Base-by-base conservation (phyloP, 2,329 filamentous ascomycete genomes). In the Epichloe scottii region DNA sequence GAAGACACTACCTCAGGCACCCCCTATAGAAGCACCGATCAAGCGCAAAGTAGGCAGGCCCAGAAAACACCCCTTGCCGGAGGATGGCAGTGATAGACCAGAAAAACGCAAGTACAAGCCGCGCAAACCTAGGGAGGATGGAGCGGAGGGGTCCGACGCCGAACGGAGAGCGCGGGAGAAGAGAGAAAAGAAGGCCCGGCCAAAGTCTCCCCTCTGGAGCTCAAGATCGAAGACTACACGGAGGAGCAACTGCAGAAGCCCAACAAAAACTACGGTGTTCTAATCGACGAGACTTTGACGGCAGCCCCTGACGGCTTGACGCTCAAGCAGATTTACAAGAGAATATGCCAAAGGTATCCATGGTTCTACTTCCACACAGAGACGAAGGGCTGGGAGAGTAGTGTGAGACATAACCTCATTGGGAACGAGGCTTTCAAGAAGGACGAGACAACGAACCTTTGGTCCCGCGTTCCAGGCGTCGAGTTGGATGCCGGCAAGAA, bases 51-150 rank as follows among this genome's bases (percentile, higher is more conserved):
- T 84, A 39, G 81, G 81, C 7, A 76, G 81, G 30, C 81, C 81
- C 1, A 70, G 81, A 54, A 84, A 84, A 59, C 77, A 84, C 56
- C 79, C 80, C 5, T 59, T 76, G 11, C 78, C 78, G 4, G 80
- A 84, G 40, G 71, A 75, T n/a, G 71, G 66, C 7, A 66, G 69
- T 1, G 74, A 77, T 43, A 71, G 71, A 52, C 73, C 75, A 2
- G 79, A 83, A 64, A 84, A 84, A 67, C 74, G 81, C 53, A 82
- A 81, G 58, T 84, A 84, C 62, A 84, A 81, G 56, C 79, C 80
- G 50, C 71, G 81, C 49, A 82, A 78, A 60, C 71, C 74, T 7
- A 76, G 71, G 58, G 76, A 79, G 51, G 73, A 76, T 33, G 78
- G 76, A 33, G 72, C 68, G 53, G 76, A 78, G 57, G 77, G 72